These are phyloP conservation scores for Phlebiopsis gigantea DNA, from an alignment of 768 basidiomycete genomes.

Conservation along the genomic window DNA sequence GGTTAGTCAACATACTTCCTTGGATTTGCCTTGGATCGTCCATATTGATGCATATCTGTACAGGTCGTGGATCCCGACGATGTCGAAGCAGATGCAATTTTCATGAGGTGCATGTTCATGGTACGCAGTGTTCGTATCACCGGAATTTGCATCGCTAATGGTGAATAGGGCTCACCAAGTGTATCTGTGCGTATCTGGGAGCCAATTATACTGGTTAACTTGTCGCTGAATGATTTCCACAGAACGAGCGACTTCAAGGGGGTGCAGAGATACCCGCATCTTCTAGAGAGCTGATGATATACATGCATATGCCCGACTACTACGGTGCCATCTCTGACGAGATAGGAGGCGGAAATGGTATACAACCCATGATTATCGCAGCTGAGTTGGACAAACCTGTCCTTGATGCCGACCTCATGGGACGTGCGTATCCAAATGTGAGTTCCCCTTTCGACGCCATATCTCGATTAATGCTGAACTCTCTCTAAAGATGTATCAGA, in stretches of 20 bases:
- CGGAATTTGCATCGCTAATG: neutral
- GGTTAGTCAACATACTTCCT: conserved; percentile 9
- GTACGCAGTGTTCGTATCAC: conserved; percentile 4
- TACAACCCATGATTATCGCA: conserved; percentile 25
- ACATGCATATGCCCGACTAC: conserved; percentile 19
- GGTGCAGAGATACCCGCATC: conserved; percentile 21
- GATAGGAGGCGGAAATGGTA: conserved; percentile 39
- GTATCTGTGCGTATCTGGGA: conserved; percentile 17
- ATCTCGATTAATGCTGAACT: neutral
- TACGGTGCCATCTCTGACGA: conserved; percentile 26
- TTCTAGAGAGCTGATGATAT: conserved; percentile 18
- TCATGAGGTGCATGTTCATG: conserved; percentile 24
- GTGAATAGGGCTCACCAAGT: neutral
- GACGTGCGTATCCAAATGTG: conserved; percentile 29
- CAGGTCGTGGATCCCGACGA: conserved; percentile 28
- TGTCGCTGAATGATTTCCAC: too few species aligned
- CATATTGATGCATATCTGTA: neutral
- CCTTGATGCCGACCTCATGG: conserved; percentile 35
- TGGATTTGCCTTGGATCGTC: neutral
- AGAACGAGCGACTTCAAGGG: conserved; percentile 24
- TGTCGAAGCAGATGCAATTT: conserved; percentile 35
- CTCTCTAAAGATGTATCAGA: conserved; percentile 23
- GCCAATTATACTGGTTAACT: too few species aligned
- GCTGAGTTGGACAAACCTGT: conserved; percentile 26
- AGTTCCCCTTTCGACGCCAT: neutral